Percentiles rank a stretch among this genome's conserved stretches.
phyloP scores from a whole-genome alignment of 78 protist species.

The slime mould (Dictyostelium discoideum) region DNA sequence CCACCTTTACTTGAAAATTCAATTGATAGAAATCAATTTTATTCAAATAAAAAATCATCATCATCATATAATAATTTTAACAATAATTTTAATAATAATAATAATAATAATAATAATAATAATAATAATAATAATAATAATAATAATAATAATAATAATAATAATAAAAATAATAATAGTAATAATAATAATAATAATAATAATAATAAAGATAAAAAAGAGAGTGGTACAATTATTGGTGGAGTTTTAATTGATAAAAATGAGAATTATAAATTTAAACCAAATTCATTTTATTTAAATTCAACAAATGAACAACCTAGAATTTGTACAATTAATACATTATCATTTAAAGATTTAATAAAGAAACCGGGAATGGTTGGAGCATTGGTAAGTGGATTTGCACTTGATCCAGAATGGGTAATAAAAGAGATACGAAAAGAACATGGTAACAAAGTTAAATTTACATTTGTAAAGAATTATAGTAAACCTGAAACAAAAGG shows the following conservation, averaged over 20 bases:
- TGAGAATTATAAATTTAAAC: neutral
- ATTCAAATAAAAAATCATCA: neutral
- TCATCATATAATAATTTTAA: no score
- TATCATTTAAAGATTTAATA: conserved; percentile 5
- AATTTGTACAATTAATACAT: neutral
- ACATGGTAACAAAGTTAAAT: neutral
- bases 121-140: no score
- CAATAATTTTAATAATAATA: neutral
- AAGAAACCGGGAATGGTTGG: neutral
- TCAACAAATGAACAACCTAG: neutral
- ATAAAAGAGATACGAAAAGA: neutral
- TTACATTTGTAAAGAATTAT: conserved; percentile 36
- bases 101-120: neutral
- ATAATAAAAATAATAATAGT: no score
- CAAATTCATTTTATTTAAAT: conserved; percentile 38
- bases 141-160: no score
- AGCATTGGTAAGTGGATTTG: conserved; percentile 16
- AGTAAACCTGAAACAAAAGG: neutral
- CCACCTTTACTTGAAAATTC: neutral
- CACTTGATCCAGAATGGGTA: conserved; percentile 31
- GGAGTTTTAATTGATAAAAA: neutral
- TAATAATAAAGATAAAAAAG: neutral
- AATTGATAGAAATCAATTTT: neutral
- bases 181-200: no score
- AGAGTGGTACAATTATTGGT: neutral